Conservation (phyloP, 2,329 filamentous ascomycete species). For the Monosporascus sp. region DNA sequence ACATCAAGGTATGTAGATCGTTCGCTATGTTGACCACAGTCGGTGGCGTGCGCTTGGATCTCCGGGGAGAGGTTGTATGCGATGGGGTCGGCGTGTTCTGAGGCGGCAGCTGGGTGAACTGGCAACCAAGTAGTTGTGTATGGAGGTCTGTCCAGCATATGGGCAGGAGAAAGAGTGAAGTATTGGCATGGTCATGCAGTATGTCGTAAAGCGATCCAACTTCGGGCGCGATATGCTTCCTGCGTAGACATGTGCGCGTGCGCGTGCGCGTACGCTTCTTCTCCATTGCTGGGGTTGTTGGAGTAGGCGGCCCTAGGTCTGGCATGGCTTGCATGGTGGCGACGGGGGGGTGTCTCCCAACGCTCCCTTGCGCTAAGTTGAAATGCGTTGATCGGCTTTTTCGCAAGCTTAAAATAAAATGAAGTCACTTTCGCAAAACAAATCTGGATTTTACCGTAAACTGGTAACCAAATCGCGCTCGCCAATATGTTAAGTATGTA, state of each 20-base stretch:
- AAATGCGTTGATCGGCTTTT: background rate
- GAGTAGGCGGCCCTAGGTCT: background rate
- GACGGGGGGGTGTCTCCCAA: background rate
- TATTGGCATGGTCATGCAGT: slow-evolving; percentile 42
- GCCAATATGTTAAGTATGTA: too few species aligned
- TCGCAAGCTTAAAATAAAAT: background rate
- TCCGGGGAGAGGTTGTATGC: slow-evolving; percentile 29
- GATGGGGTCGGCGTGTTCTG: slow-evolving; percentile 36
- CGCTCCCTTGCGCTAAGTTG: background rate
- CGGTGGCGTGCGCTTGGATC: slow-evolving; percentile 33
- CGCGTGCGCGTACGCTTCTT: slow-evolving; percentile 16
- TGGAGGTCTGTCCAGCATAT: slow-evolving; percentile 53
- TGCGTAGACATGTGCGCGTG: slow-evolving; percentile 21
- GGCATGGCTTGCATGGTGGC: background rate
- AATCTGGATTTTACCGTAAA: too few species aligned
- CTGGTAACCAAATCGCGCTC: too few species aligned
- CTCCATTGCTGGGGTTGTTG: slow-evolving; percentile 1
- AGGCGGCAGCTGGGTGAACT: slow-evolving; percentile 38
- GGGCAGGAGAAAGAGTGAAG: slow-evolving; percentile 45
- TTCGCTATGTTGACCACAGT: slow-evolving; percentile 37
- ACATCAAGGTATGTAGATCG: slow-evolving; percentile 38
- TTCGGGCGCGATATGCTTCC: slow-evolving; percentile 33
- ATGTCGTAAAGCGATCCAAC: slow-evolving; percentile 47
- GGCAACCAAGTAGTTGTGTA: slow-evolving; percentile 38
- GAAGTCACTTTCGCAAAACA: too few species aligned